Conservation (phyloP, 2,329 filamentous ascomycete species). For the Periglandula ipomoeae region DNA sequence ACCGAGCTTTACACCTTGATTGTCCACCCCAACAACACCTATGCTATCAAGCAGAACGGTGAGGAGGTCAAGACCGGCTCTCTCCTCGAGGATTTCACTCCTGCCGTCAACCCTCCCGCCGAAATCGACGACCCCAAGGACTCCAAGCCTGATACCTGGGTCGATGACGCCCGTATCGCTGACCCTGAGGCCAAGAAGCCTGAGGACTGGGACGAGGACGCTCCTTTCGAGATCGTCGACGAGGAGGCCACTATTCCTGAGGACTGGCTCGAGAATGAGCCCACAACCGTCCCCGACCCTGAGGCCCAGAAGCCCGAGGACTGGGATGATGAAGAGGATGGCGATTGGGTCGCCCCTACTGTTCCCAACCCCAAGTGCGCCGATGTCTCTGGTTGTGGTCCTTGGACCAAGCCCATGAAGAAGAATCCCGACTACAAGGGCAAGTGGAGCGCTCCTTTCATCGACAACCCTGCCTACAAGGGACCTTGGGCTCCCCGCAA, state of each 20-base stretch:
- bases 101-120: constrained; percentile 84
- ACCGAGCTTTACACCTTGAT: constrained; percentile 94
- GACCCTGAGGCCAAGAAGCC: constrained; percentile 94
- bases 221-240: constrained; percentile 91
- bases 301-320: constrained; percentile 97
- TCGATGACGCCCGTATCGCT: constrained; percentile 82
- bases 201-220: constrained; percentile 98
- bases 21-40: constrained; percentile 94
- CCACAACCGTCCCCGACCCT: constrained; percentile 75
- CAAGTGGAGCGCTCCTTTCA: constrained; percentile 87
- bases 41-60: constrained; percentile 84
- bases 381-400: constrained; percentile 86
- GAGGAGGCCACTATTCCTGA: constrained; percentile 85
- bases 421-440: constrained; percentile 98
- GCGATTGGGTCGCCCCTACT: constrained; percentile 87
- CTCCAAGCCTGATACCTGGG: constrained; percentile 90
- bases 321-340: constrained; percentile 99
- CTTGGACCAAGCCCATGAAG: constrained; percentile 85
- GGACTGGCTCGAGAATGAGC: constrained; percentile 92
- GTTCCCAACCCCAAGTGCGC: constrained; percentile 94
- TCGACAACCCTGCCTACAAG: constrained; percentile 99
- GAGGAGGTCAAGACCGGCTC: constrained; percentile 80
- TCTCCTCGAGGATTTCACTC: constrained; percentile 87
- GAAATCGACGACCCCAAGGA: constrained; percentile 96
- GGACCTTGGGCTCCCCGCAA: constrained; percentile 88